phyloP scores from a whole-genome alignment of 306 rosid genomes.

The Malus sieversii region DNA sequence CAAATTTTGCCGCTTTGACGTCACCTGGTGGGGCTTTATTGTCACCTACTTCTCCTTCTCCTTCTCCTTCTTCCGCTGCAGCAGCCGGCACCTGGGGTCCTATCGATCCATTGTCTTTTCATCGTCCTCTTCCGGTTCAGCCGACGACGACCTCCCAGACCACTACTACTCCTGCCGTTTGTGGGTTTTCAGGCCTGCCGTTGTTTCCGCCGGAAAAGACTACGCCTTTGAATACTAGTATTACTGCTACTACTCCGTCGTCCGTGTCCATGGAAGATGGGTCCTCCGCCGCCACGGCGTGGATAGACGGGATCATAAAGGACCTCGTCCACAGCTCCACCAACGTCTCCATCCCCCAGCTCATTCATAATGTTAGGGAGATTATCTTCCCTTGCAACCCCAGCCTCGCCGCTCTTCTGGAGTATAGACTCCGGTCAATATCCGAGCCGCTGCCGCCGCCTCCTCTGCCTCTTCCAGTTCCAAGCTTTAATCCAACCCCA shows the following conservation, averaged over 20 bases:
- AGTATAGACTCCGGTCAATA: conserved; percentile 67
- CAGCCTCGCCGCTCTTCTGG: conserved; percentile 78
- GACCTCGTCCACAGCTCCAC: conserved; percentile 80
- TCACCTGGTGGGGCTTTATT: conserved; percentile 30
- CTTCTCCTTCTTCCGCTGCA: conserved; percentile 1
- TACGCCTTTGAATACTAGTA: conserved; percentile 2
- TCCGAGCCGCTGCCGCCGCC: conserved; percentile 14
- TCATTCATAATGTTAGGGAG: conserved; percentile 80
- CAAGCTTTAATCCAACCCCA: background rate
- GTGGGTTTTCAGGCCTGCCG: conserved; percentile 92
- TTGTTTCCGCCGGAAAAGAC: conserved; percentile 62
- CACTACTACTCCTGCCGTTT: conserved; percentile 45
- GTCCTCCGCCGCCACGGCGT: conserved; percentile 59
- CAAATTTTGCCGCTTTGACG: conserved; percentile 38
- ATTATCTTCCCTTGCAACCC: conserved; percentile 94
- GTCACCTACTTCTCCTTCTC: conserved; percentile 26
- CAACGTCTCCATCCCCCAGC: conserved; percentile 77
- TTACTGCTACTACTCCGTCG: conserved; percentile 8
- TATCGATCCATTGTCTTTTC: conserved; percentile 19
- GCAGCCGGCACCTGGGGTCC: conserved; percentile 2
- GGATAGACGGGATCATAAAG: conserved; percentile 84
- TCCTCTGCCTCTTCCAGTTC: conserved; percentile 12
- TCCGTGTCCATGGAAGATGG: conserved; percentile 49
- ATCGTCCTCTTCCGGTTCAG: conserved; percentile 7
- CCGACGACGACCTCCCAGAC: background rate